These are phyloP conservation scores for Paramarasmius palmivorus DNA, from an alignment of 1,284 basidiomycete species.

Conservation along the genomic window DNA sequence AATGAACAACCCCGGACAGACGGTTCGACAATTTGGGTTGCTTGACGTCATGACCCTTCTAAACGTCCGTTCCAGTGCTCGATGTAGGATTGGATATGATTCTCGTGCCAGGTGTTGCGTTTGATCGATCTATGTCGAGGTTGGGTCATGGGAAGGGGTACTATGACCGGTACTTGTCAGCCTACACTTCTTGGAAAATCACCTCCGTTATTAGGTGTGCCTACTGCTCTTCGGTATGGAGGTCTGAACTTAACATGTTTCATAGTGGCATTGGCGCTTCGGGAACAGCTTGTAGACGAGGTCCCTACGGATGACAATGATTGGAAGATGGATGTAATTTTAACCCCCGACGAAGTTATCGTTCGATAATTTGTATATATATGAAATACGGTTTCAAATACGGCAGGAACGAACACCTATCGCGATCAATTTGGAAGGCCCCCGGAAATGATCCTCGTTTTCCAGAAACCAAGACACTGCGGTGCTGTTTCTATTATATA, in stretches of 20 bases:
- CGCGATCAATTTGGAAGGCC: too few relatives aligned
- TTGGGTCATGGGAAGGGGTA: conserved; percentile 82
- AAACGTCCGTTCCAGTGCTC: conserved; percentile 45
- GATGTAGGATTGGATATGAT: conserved; percentile 61
- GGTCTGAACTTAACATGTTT: conserved; percentile 8
- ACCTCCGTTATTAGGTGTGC: conserved; percentile 55
- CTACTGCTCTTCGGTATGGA: neutral
- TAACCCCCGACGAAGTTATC: conserved; percentile 56
- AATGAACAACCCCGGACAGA: conserved; percentile 43
- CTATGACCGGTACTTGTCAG: conserved; percentile 71
- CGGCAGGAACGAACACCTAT: too few relatives aligned
- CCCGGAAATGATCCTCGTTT: too few relatives aligned
- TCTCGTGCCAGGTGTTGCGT: conserved; percentile 75
- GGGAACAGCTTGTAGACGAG: conserved; percentile 61
- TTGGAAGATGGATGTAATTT: conserved; percentile 67
- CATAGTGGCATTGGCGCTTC: conserved; percentile 63
- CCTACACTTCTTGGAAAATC: conserved; percentile 44
- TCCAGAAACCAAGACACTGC: too few relatives aligned
- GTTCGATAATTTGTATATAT: neutral
- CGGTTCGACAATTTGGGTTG: conserved; percentile 29
- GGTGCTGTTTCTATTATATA: too few relatives aligned
- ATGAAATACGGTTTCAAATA: too few relatives aligned
- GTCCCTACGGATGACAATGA: conserved; percentile 64
- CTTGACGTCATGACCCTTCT: conserved; percentile 4
- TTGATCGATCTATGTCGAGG: conserved; percentile 67